Conservation (phyloP, 441 rosid genomes). For the Daphne laureola region DNA sequence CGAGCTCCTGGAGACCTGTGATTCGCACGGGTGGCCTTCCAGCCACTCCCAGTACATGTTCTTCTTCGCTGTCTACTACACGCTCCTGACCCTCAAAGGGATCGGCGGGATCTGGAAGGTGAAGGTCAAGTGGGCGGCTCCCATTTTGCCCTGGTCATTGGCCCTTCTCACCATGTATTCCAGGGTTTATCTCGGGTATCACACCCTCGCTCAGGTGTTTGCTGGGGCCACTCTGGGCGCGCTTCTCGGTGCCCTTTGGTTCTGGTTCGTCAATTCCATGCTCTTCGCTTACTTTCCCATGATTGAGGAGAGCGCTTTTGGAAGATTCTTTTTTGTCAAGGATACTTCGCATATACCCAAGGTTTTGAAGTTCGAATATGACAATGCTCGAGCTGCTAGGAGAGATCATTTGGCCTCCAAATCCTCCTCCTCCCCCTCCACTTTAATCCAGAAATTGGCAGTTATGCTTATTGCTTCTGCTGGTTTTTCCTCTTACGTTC, state of each 20-base stretch:
- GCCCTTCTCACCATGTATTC: constrained; percentile 76
- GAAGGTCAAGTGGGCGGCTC: constrained; percentile 34
- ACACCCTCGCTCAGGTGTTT: constrained; percentile 71
- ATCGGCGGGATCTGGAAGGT: constrained; percentile 54
- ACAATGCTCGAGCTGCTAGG: constrained; percentile 80
- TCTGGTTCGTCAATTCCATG: constrained; percentile 64
- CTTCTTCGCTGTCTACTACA: constrained; percentile 63
- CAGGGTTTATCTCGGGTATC: constrained; percentile 90
- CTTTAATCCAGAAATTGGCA: constrained; percentile 10
- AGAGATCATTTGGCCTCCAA: constrained; percentile 37
- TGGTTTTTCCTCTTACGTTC: constrained; percentile 12
- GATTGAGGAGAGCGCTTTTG: constrained; percentile 68
- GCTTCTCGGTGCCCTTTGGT: constrained; percentile 62
- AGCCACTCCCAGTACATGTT: constrained; percentile 90
- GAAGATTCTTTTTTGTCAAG: constrained; percentile 68
- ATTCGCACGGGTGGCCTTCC: constrained; percentile 97
- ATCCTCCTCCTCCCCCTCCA: constrained; percentile 30
- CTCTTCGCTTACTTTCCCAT: constrained; percentile 42
- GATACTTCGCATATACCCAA: constrained; percentile 88
- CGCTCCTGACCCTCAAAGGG: constrained; percentile 45
- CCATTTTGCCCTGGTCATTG: constrained; percentile 44
- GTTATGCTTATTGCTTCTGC: constrained; percentile 20
- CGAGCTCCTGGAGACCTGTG: constrained; percentile 74
- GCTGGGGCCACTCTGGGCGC: constrained; percentile 68
- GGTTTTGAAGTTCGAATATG: constrained; percentile 85